Evolutionary conservation across 2,329 filamentous ascomycete species (phyloP).

Genomic region (Ophiostoma himal-ulmi): DNA sequence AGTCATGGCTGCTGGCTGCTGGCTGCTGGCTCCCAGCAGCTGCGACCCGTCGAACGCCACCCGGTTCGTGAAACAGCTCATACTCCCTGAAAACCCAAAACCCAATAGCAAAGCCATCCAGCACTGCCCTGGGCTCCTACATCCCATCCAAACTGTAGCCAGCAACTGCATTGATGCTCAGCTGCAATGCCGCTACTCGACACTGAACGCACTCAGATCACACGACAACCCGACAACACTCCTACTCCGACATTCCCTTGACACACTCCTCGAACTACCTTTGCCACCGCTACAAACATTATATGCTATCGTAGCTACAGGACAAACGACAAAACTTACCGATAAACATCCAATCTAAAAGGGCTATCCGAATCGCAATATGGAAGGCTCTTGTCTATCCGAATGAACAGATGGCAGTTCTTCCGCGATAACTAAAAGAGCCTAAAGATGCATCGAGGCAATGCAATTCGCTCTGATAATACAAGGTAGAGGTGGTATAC

Average conservation of each 20-base stretch:
- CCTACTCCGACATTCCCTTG: neutral
- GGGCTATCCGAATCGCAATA: neutral
- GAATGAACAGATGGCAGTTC: neutral
- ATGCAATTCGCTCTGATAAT: neutral
- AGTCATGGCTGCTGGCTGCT: too few species aligned
- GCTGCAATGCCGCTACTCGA: neutral
- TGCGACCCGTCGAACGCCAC: neutral
- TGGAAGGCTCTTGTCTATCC: neutral
- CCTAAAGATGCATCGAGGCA: neutral
- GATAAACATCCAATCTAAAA: neutral
- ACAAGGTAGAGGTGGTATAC: neutral
- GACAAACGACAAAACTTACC: too few species aligned
- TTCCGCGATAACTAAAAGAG: neutral
- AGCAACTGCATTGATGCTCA: neutral
- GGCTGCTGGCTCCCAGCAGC: neutral
- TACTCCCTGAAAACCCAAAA: neutral
- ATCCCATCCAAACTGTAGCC: neutral
- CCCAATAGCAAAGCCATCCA: too few species aligned
- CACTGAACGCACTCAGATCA: neutral
- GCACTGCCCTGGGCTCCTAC: too few species aligned
- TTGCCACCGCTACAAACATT: too few species aligned
- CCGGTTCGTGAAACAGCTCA: neutral
- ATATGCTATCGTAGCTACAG: too few species aligned
- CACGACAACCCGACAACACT: neutral
- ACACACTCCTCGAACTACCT: neutral